A percentile compares a stretch with the other conserved stretches of the same genome.
These are phyloP conservation scores for Piloderma croceum DNA, from an alignment of 768 basidiomycete species.

Conservation along the genomic window DNA sequence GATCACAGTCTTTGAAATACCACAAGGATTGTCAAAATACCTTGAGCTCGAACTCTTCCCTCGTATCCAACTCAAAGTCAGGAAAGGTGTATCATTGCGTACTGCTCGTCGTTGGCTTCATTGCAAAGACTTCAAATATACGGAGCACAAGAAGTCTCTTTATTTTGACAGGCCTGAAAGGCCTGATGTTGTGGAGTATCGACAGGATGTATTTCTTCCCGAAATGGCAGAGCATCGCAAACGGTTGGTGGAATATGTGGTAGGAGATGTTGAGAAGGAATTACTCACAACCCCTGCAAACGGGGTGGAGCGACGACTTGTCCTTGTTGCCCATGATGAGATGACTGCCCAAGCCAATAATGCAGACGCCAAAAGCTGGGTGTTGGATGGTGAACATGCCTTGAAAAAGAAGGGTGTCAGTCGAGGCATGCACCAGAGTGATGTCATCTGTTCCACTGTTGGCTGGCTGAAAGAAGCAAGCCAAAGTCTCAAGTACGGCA, in stretches of 20 bases:
- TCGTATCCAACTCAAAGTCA: no score
- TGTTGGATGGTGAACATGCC: constrained; percentile 15
- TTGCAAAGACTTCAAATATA: no score
- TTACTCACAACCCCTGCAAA: constrained; percentile 17
- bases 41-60: constrained; percentile 22
- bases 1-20: constrained; percentile 30
- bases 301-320: constrained; percentile 16
- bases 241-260: constrained; percentile 3
- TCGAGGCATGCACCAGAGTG: constrained; percentile 18
- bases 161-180: constrained; percentile 18
- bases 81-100: constrained; percentile 14
- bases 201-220: constrained; percentile 8
- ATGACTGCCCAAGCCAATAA: constrained; percentile 39
- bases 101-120: constrained; percentile 13
- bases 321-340: constrained; percentile 29
- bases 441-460: constrained; percentile 17
- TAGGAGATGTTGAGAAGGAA: constrained; percentile 9
- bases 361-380: constrained; percentile 21
- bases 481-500: no score
- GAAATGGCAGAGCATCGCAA: constrained; percentile 1
- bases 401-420: constrained; percentile 23
- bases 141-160: constrained; percentile 5
- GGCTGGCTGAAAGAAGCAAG: constrained; percentile 13
- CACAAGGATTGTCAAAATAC: constrained; percentile 26
- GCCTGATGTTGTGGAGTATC: constrained; percentile 11